Conservation (phyloP, 345 rosid genomes). For the Hevea brasiliensis region DNA sequence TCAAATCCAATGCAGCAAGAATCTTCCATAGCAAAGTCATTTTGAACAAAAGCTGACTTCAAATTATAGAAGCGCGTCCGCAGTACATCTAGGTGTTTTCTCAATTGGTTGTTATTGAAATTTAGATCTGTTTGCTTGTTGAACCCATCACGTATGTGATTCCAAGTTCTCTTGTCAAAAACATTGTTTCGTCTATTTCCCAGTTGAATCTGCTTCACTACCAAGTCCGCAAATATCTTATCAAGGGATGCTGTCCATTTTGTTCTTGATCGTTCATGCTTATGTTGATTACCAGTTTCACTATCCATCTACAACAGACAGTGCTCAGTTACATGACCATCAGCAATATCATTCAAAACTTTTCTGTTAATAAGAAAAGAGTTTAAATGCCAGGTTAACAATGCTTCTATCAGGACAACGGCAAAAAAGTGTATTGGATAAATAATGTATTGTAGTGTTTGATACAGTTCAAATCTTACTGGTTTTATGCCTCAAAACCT, state of each 20-base stretch:
- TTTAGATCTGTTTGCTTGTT: constrained; percentile 59
- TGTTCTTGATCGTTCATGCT: constrained; percentile 65
- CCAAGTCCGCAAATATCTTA: constrained; percentile 68
- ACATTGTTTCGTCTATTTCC: constrained; percentile 69
- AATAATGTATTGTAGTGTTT: no score
- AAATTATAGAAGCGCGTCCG: constrained; percentile 61
- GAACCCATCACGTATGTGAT: constrained; percentile 59
- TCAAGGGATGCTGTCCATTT: constrained; percentile 70
- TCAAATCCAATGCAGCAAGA: constrained; percentile 65
- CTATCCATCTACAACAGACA: constrained; percentile 46
- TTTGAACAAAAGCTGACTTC: constrained; percentile 54
- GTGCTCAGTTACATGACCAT: not conserved
- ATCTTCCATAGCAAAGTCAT: constrained; percentile 56
- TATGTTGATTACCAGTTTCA: constrained; percentile 45
- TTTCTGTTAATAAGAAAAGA: not conserved
- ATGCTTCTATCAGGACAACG: no score
- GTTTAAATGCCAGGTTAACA: not conserved
- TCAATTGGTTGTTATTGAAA: constrained; percentile 73
- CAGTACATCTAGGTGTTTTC: constrained; percentile 78
- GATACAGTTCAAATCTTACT: no score
- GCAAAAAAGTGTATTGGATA: no score
- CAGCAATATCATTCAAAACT: not conserved
- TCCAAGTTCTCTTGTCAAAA: constrained; percentile 79
- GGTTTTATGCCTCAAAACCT: no score
- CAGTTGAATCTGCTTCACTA: constrained; percentile 62